phyloP scores from a whole-genome alignment of 306 rosid genomes.

The Cicer chorassanicum region DNA sequence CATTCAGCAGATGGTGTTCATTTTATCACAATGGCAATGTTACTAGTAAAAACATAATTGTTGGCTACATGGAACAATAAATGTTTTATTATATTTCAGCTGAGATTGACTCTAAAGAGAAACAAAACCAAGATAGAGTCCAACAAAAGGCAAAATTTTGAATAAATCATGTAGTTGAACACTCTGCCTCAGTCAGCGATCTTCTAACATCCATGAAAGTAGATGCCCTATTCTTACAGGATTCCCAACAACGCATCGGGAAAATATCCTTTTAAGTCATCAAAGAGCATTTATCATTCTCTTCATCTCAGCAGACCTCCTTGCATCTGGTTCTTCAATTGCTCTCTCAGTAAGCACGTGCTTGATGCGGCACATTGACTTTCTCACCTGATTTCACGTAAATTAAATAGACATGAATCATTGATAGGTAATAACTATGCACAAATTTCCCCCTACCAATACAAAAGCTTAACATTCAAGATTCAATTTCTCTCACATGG shows the following conservation, averaged over 20 bases:
- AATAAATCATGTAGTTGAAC: slow-evolving; percentile 17
- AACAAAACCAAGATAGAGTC: slow-evolving; percentile 27
- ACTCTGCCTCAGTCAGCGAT: slow-evolving; percentile 27
- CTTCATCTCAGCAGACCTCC: slow-evolving; percentile 97
- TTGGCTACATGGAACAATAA: neutral
- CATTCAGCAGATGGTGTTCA: neutral
- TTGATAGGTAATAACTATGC: neutral
- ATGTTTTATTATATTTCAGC: slow-evolving; percentile 13
- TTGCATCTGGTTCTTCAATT: slow-evolving; percentile 86
- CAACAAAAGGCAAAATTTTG: slow-evolving; percentile 9
- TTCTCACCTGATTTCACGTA: slow-evolving; percentile 77
- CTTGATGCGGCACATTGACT: slow-evolving; percentile 98
- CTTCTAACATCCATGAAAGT: slow-evolving; percentile 36
- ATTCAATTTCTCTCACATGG: slow-evolving; percentile 20
- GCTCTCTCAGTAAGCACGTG: slow-evolving; percentile 95
- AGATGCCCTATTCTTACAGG: slow-evolving; percentile 38
- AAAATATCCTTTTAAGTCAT: slow-evolving; percentile 44
- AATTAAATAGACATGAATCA: slow-evolving; percentile 8
- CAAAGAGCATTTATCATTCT: slow-evolving; percentile 83
- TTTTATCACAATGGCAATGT: slow-evolving; percentile 2
- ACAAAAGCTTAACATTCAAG: slow-evolving; percentile 1
- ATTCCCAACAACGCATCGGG: slow-evolving; percentile 17
- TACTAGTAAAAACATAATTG: neutral
- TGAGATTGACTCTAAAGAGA: slow-evolving; percentile 1
- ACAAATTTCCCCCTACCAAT: neutral